Base-by-base conservation (phyloP, 805 yeast genomes). In the Komagataella ulmi region DNA sequence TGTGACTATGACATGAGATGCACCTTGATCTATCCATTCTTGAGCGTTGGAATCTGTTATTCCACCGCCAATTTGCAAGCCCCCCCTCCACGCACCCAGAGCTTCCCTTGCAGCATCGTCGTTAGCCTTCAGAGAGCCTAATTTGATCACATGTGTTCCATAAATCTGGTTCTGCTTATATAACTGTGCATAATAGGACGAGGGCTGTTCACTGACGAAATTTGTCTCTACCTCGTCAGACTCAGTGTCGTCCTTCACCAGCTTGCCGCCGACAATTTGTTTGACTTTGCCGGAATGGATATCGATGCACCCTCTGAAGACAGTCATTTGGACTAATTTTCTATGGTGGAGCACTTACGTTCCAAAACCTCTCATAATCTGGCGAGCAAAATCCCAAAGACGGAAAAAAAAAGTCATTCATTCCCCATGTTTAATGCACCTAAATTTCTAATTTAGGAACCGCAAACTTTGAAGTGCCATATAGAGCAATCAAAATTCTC, bases 181-280 rank as follows among this genome's bases (percentile, higher is more conserved):
- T 45, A 93, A 68, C 10, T 73, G 54, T 2, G 96, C 89, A 62
- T 83, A 93, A 66, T 78, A 82, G 2, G 82, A 75, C 1, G 97
- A 77, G 1, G 95, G 82, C 48, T 84, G 75, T 24, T 75, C 67
- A 2, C 96, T 81, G 3, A 90, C 86, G 62, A 86, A 90, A 65
- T 93, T 93, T 5, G 93, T 86, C 23, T 76, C 65, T 7, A 80
- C 70, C 0, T 60, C 54, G 12, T 57, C 51, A 44, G 61, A 61
- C 14, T 58, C 50, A 7, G 66, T 65, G 56, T 79, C 83, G 53
- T 81, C 83, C 8, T 70, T 68, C 0, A 75, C 72, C 18, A 93
- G 71, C 0, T 97, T 85, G 0, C 97, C 96, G 6, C 99, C 99
- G 1, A 93, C 97, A 51, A 93, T 93, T 65, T 93, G 99, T 61